Evolutionary conservation across 495 filamentous ascomycete species (phyloP), one percentile per base, ranked within the genome.

Genomic region (Mytilinidion resinicola): DNA sequence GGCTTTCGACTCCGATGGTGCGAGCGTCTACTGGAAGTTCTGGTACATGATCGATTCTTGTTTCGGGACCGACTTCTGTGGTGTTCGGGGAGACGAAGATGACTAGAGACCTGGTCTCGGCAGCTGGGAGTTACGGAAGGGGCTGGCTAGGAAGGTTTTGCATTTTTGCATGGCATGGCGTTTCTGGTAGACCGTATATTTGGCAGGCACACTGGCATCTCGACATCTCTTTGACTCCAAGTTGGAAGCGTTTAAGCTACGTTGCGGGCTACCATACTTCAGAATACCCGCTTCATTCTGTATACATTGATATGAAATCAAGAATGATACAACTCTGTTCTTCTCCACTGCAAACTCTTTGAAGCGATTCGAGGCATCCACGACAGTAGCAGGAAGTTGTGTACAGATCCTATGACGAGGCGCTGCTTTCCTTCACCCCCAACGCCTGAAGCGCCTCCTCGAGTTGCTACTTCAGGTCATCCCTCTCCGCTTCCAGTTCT

Each of bases 1-100:
- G n/a, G 80, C 81, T 1, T 91, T 95, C 59, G 90, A 96, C 63
- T 86, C 81, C 72, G 79, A 77, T 38, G 80, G 77, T 58, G 90
- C 90, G 3, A 88, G 83, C 57, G 68, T 85, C 42, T 95, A 91
- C 72, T 96, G 90, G 90, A 80, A 65, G 49, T 53, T 69, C 30
- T 73, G 63, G 53, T 65, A 60, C 21, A 61, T 54, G 59, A 41
- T 74, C 47, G 73, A 76, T 60, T 20, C 51, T 4, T 61, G 57
- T 56, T 51, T 70, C 10, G 71, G 73, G 9, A 72, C 71, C 17
- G 70, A 74, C 54, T 63, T 73, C 49, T 73, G 69, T 61, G 73
- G 72, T 30, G 52, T 74, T 46, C 72, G 58, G 62, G 71, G 61
- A 11, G 72, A 72, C 35, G 70, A 73, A 44, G 59, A 67, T 49